A percentile compares a stretch with the other conserved stretches of the same genome.
These are phyloP conservation scores for Nakazawaea sp. DNA, from an alignment of 805 yeast genomes.

Conservation along the genomic window DNA sequence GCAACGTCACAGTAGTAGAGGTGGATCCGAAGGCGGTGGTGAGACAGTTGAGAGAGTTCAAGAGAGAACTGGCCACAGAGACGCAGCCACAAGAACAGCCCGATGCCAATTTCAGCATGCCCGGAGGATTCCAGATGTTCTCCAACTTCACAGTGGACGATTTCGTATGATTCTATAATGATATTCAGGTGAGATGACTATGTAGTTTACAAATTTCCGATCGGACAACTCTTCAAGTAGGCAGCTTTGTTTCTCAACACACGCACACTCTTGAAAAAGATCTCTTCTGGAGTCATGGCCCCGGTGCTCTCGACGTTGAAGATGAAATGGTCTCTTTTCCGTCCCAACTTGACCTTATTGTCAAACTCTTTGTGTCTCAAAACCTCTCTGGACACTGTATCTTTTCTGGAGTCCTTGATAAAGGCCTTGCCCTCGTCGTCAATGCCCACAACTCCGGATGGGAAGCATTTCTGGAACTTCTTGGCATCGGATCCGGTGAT, in stretches of 20 bases:
- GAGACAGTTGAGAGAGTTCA: slow-evolving; percentile 16
- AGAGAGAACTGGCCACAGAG: slow-evolving; percentile 10
- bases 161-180: slow-evolving; percentile 3
- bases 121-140: slow-evolving; percentile 9
- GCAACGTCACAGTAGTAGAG: slow-evolving; percentile 27
- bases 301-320: slow-evolving; percentile 94
- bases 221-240: slow-evolving; percentile 72
- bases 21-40: slow-evolving; percentile 26
- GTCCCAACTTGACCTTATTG: slow-evolving; percentile 85
- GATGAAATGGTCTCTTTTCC: slow-evolving; percentile 87
- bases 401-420: slow-evolving; percentile 87
- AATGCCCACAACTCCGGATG: slow-evolving; percentile 85
- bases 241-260: slow-evolving; percentile 81
- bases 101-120: slow-evolving; percentile 4
- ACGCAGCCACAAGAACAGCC: neutral
- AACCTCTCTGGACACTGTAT: slow-evolving; percentile 95
- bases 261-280: slow-evolving; percentile 84
- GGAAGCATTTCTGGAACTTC: slow-evolving; percentile 84
- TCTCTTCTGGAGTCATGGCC: slow-evolving; percentile 95
- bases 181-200: slow-evolving; percentile 1
- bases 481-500: slow-evolving; percentile 71
- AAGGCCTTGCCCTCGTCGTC: slow-evolving; percentile 60
- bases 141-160: slow-evolving; percentile 6
- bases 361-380: slow-evolving; percentile 87
- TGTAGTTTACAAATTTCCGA: slow-evolving; percentile 32